Percentiles rank a stretch among this genome's conserved stretches.
phyloP scores from a whole-genome alignment of 805 yeast genomes.

The Myxozyma mucilagina region DNA sequence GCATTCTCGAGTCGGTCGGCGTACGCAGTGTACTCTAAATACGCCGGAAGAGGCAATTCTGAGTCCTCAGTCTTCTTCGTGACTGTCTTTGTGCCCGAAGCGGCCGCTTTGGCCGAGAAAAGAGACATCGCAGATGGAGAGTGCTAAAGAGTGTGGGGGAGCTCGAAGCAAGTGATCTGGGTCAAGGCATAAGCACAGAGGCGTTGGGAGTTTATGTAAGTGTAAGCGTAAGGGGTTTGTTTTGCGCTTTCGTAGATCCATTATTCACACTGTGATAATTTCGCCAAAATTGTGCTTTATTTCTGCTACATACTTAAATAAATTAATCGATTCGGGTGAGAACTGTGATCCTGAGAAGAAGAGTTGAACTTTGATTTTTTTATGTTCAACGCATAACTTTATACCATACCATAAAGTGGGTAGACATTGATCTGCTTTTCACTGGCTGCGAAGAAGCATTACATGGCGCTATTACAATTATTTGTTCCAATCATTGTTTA shows the following conservation, averaged over 20 bases:
- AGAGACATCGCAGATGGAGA: neutral
- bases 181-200: neutral
- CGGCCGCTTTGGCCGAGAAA: slow-evolving; percentile 2
- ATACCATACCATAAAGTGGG: no score
- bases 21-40: slow-evolving; percentile 7
- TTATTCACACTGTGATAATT: neutral
- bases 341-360: no score
- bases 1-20: slow-evolving; percentile 11
- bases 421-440: no score
- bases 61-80: neutral
- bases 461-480: no score
- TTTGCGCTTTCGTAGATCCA: neutral
- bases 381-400: no score
- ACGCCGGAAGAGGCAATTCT: slow-evolving; percentile 3
- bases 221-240: neutral
- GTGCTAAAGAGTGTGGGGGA: neutral
- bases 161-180: neutral
- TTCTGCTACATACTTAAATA: neutral
- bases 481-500: no score
- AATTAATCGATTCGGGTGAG: no score
- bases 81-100: neutral
- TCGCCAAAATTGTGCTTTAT: neutral
- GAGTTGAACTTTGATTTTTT: no score
- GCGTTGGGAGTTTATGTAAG: neutral
- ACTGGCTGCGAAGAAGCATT: no score